Base-by-base conservation (phyloP, 495 filamentous ascomycete species). In the Chaetomium cochliodes region DNA sequence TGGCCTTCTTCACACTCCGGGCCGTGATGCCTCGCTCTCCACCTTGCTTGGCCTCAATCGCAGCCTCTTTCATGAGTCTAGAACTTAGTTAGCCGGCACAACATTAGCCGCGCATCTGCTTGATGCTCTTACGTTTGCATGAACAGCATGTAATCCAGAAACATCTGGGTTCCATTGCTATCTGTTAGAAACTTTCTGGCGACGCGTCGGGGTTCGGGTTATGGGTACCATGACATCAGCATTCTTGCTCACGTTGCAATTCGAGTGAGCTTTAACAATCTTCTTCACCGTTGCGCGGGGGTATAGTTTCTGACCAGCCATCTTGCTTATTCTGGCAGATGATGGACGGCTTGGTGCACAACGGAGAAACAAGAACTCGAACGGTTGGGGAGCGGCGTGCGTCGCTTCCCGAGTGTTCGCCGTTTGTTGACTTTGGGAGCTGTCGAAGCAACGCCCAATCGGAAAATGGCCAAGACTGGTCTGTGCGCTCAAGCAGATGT, bases 81-180 rank as follows among this genome's bases (percentile, higher is more conserved):
- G 47, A 53, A 41, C 41, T 6, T 63, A 15, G 52, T 70, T 44
- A 33, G 67, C 71, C 39, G 68, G 16, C 5, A 5, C 1, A 26
- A 42, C 22, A 0, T 30, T 3, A 9, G 33, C n/a, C 8, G 22
- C 22, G 60, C 26, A 44, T 41, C 0, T 20, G 64, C 2, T 18
- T 46, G n/a, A 55, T 23, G 28, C 25, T 41, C 84, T 66, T 77
- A 94, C 92, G 89, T 88, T 82, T 96, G 88, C 79, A 97, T 86
- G 70, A 97, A 97, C 9, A 96, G 82, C 71, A 90, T 87, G 71
- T 96, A 96, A 70, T 97, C 90, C 41, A 97, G 81, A 71, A 92
- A 96, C 25, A 94, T 88, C 91, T 94, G 66, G 26, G 33, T 37
- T 37, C 33, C 33, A 6, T 51, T 15, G 50, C 9, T 8, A 41